Percentiles rank a stretch among this genome's conserved stretches.
These are phyloP conservation scores for Pueraria montana DNA, from an alignment of 306 rosid species.

Conservation along the genomic window DNA sequence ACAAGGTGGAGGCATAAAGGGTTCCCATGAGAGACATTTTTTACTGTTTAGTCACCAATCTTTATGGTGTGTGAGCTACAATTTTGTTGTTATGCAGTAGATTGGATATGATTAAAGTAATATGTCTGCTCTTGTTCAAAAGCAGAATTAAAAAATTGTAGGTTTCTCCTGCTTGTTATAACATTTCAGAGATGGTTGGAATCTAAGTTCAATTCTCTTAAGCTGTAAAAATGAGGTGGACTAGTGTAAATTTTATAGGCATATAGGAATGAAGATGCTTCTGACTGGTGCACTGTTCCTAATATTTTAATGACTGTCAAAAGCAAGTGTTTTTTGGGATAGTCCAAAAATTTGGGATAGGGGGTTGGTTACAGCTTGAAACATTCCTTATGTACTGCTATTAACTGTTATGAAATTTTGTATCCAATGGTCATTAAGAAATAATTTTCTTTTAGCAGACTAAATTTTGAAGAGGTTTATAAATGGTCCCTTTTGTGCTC, in stretches of 20 bases:
- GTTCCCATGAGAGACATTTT: neutral
- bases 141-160: slow-evolving; percentile 11
- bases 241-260: no score
- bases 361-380: neutral
- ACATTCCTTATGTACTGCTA: neutral
- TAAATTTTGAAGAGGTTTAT: neutral
- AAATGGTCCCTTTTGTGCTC: neutral
- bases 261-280: neutral
- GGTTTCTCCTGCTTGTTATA: slow-evolving; percentile 5
- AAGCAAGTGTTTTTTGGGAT: neutral
- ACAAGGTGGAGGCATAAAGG: neutral
- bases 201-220: neutral
- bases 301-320: slow-evolving; percentile 5
- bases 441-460: neutral
- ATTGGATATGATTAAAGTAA: neutral
- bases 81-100: slow-evolving; percentile 19
- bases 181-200: slow-evolving; percentile 2
- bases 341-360: neutral
- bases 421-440: neutral
- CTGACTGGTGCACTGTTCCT: slow-evolving; percentile 3
- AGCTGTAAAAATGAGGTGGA: slow-evolving; percentile 1
- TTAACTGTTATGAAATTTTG: neutral
- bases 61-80: neutral
- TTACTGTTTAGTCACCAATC: neutral
- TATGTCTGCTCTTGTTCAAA: slow-evolving; percentile 5